Percentiles rank a stretch among this genome's conserved stretches.
Conservation (phyloP, 2,329 filamentous ascomycete genomes). For the Trichoderma sp. region DNA sequence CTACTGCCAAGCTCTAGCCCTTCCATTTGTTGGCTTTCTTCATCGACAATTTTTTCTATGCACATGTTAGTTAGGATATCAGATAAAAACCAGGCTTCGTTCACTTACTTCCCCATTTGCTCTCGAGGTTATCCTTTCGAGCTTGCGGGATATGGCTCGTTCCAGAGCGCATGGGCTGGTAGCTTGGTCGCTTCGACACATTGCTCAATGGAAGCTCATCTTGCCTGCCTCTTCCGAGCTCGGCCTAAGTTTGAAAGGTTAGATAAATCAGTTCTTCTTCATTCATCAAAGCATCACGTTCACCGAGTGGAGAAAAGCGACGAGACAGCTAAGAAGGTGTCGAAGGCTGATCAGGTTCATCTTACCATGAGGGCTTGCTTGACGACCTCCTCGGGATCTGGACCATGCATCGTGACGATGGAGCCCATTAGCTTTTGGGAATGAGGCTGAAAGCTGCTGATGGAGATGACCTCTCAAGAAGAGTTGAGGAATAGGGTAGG, state of each 20-base stretch:
- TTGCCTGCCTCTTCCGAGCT: conserved; percentile 25
- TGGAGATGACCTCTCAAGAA: not conserved
- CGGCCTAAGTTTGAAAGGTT: conserved; percentile 21
- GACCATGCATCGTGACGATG: not conserved
- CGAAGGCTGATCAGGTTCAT: not conserved
- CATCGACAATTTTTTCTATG: conserved; percentile 24
- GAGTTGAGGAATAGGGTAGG: not conserved
- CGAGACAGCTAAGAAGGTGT: not conserved
- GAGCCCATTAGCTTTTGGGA: not conserved
- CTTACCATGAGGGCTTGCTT: not conserved
- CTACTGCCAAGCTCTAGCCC: conserved; percentile 24
- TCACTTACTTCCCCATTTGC: conserved; percentile 25
- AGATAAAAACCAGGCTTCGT: too few species aligned
- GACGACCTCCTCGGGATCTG: not conserved
- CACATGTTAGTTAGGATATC: not conserved
- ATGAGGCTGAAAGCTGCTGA: not conserved
- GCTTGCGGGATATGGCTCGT: conserved; percentile 19
- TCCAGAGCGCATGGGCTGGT: conserved; percentile 17
- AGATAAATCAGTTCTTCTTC: not conserved
- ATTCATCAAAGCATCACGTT: not conserved
- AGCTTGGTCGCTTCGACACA: conserved; percentile 22
- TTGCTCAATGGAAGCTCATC: conserved; percentile 26
- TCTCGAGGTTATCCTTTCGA: conserved; percentile 19
- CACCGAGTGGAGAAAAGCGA: not conserved
- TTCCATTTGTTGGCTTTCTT: conserved; percentile 26